phyloP scores from a whole-genome alignment of 2,329 filamentous ascomycete species.

The Aurifilum marmelostoma region DNA sequence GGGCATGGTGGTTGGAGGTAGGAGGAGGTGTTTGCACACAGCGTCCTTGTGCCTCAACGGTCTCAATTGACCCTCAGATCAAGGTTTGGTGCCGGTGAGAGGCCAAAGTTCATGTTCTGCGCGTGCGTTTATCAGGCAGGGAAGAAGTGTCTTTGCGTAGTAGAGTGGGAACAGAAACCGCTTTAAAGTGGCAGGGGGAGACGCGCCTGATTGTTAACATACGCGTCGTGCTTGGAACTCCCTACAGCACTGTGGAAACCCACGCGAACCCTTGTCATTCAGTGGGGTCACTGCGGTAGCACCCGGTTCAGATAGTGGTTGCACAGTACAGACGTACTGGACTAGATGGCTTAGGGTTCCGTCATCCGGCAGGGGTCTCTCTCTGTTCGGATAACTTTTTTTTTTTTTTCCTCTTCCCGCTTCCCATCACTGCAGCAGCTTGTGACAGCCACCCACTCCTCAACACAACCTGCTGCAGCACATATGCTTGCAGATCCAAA shows the following conservation, averaged over 20 bases:
- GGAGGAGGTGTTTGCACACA: conserved; percentile 4
- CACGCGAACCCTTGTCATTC: conserved; percentile 29
- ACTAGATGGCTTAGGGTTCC: not conserved
- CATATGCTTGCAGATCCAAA: conserved; percentile 5
- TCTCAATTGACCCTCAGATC: conserved; percentile 14
- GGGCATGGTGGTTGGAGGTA: conserved; percentile 42
- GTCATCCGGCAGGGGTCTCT: not conserved
- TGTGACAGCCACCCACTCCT: not conserved
- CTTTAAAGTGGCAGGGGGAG: conserved; percentile 29
- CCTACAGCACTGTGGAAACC: conserved; percentile 11
- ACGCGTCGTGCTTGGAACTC: conserved; percentile 21
- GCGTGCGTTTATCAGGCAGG: conserved; percentile 19
- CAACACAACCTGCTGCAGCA: conserved; percentile 12
- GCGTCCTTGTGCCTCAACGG: not conserved
- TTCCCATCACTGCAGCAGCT: not conserved
- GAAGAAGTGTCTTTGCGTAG: conserved; percentile 14
- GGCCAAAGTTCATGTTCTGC: conserved; percentile 17
- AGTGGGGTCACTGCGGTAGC: not conserved
- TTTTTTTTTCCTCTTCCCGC: not conserved
- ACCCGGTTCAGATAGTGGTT: not conserved
- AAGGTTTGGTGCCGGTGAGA: conserved; percentile 11
- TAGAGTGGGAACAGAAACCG: conserved; percentile 11
- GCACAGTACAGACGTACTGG: not conserved
- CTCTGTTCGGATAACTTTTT: not conserved
- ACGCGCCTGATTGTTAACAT: conserved; percentile 18